These are phyloP conservation scores for Podila verticillata DNA, from an alignment of 192 early-diverging fungal species.

Conservation along the genomic window DNA sequence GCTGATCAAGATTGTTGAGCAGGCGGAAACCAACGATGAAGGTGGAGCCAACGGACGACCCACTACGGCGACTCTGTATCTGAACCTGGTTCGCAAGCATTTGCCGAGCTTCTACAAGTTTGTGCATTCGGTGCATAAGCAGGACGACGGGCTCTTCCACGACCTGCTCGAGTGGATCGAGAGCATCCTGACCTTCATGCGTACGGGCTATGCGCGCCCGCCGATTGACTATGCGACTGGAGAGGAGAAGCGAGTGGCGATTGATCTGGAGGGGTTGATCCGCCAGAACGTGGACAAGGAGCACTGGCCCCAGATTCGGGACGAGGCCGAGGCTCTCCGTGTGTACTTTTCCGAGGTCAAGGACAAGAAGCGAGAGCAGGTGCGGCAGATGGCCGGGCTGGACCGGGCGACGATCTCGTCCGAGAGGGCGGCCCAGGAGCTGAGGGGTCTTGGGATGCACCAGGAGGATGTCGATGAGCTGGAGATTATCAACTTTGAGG, in stretches of 20 bases:
- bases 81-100: slow-evolving; percentile 58
- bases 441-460: slow-evolving; percentile 7
- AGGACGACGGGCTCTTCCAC: slow-evolving; percentile 60
- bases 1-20: slow-evolving; percentile 56
- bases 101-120: slow-evolving; percentile 63
- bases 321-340: slow-evolving; percentile 37
- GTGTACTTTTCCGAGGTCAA: slow-evolving; percentile 37
- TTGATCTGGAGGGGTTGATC: slow-evolving; percentile 37
- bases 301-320: slow-evolving; percentile 23
- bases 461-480: slow-evolving; percentile 53
- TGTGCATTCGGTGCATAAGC: slow-evolving; percentile 62
- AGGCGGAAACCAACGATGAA: slow-evolving; percentile 16
- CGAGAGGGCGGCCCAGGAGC: slow-evolving; percentile 6
- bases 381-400: slow-evolving; percentile 34
- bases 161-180: slow-evolving; percentile 59
- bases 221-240: slow-evolving; percentile 41
- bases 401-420: slow-evolving; percentile 7
- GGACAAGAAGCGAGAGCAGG: slow-evolving; percentile 40
- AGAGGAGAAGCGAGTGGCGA: slow-evolving; percentile 12
- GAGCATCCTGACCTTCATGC: slow-evolving; percentile 50
- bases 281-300: slow-evolving; percentile 37
- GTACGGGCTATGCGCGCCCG: slow-evolving; percentile 38
- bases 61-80: slow-evolving; percentile 17
- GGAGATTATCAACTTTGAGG: slow-evolving; percentile 36
- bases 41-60: slow-evolving; percentile 10